Conservation (phyloP, 257 asterid genomes). For the Nicotiana tabacum region DNA sequence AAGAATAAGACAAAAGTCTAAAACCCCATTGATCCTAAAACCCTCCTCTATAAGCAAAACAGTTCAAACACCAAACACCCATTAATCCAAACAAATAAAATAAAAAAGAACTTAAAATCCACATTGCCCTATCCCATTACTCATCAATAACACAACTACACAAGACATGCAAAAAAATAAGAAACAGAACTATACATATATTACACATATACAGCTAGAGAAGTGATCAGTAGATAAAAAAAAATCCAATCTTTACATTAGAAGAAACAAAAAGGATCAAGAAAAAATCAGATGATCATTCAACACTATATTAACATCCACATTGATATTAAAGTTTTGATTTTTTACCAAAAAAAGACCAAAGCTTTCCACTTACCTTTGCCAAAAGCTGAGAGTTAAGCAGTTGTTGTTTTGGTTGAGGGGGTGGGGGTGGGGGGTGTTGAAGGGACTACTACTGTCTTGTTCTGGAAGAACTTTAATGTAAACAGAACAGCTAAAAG, state of each 20-base stretch:
- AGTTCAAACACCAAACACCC: neutral
- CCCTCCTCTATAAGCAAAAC: neutral
- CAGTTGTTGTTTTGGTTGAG: neutral
- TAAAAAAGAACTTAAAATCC: neutral
- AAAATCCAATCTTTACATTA: neutral
- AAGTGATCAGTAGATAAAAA: neutral
- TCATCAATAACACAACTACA: neutral
- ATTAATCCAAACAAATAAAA: neutral
- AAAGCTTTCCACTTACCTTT: neutral
- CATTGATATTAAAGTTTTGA: neutral
- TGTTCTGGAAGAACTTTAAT: neutral
- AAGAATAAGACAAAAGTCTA: neutral
- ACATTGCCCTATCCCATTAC: neutral
- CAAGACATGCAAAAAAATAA: conserved; percentile 1
- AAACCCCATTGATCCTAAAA: conserved; percentile 1
- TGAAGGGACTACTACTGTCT: neutral
- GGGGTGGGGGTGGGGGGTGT: neutral
- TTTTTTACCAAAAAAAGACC: neutral
- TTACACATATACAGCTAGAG: neutral
- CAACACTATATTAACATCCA: neutral
- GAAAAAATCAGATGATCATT: neutral
- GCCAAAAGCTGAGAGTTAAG: neutral
- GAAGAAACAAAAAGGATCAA: neutral
- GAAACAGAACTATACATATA: neutral
- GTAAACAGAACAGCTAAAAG: neutral